Conservation (phyloP, 305 asterid genomes). For the Fraxinus albicans region DNA sequence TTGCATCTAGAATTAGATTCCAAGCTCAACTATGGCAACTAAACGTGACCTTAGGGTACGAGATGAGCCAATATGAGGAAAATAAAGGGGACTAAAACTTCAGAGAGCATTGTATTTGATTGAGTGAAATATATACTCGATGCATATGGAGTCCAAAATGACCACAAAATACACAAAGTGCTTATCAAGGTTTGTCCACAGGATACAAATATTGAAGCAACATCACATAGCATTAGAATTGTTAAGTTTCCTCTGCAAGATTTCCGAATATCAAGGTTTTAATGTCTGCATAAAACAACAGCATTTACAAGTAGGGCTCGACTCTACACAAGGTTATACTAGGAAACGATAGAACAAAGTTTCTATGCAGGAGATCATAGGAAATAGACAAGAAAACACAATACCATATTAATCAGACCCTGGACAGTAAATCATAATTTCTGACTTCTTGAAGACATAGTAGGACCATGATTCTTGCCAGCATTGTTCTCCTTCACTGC, state of each 20-base stretch:
- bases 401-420: not conserved
- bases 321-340: conserved; percentile 22
- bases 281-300: conserved; percentile 19
- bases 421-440: not conserved
- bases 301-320: conserved; percentile 31
- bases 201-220: not conserved
- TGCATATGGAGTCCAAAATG: not conserved
- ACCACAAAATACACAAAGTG: not conserved
- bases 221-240: not conserved
- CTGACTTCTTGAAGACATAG: not conserved
- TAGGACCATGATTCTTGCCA: not conserved
- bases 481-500: not conserved
- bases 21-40: not conserved
- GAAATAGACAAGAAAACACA: not conserved
- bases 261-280: not conserved
- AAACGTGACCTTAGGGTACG: not conserved
- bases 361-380: not conserved
- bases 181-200: not conserved
- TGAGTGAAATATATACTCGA: not conserved
- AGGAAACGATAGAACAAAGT: conserved; percentile 21
- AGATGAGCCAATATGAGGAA: not conserved
- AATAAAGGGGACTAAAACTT: not conserved
- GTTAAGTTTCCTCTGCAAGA: not conserved
- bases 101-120: not conserved
- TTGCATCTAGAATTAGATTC: not conserved